Evolutionary conservation across 305 asterid genomes (phyloP).

Genomic region (Fraxinus xanthoxyloides): DNA sequence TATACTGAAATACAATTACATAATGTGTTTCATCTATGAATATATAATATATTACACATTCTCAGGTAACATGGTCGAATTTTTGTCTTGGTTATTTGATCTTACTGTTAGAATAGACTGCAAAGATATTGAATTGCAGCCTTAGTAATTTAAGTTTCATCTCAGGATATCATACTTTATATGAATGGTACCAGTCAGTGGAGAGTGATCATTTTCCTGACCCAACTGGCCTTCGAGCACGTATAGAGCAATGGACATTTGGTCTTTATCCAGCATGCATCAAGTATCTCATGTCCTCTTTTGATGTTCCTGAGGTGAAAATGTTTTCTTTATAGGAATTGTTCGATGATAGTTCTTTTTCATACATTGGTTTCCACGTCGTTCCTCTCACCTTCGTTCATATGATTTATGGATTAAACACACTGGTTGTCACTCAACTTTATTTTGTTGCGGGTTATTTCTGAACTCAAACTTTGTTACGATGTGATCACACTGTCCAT

Average conservation of each 20-base stretch:
- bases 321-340: not conserved
- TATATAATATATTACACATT: not conserved
- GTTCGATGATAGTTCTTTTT: not conserved
- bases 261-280: slow-evolving; percentile 99
- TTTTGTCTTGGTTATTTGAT: not conserved
- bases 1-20: not conserved
- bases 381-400: not conserved
- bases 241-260: slow-evolving; percentile 93
- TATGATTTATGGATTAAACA: not conserved
- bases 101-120: not conserved
- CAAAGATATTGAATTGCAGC: not conserved
- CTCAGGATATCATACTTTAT: slow-evolving; percentile 90
- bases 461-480: not conserved
- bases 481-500: not conserved
- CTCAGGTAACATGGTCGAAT: not conserved
- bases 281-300: slow-evolving; percentile 95
- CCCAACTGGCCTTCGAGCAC: slow-evolving; percentile 87
- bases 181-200: slow-evolving; percentile 82
- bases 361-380: not conserved
- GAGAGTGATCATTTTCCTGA: slow-evolving; percentile 97
- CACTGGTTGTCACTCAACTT: not conserved
- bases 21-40: not conserved
- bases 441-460: not conserved
- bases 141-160: slow-evolving; percentile 17
- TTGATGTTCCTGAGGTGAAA: slow-evolving; percentile 90